Evolutionary conservation across 1,284 basidiomycete species (phyloP).

Genomic region (Grifola frondosa): DNA sequence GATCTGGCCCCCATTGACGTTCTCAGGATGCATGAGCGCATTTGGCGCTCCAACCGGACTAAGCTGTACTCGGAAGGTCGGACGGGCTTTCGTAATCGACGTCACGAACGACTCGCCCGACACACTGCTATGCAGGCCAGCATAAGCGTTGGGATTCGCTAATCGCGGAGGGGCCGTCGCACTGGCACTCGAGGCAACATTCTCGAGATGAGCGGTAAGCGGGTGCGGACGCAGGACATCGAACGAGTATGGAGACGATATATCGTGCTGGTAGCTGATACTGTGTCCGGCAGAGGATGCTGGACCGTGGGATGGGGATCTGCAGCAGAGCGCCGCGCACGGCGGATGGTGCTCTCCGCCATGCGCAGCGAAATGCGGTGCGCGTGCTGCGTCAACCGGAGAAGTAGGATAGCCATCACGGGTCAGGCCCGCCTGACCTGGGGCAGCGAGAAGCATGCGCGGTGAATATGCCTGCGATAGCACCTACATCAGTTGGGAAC

Average conservation of each 20-base stretch:
- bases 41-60: neutral
- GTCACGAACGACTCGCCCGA: neutral
- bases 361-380: no score
- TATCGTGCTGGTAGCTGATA: neutral
- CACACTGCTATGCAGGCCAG: neutral
- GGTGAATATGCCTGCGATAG: no score
- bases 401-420: no score
- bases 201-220: slow-evolving; percentile 18
- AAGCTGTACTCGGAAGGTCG: slow-evolving; percentile 11
- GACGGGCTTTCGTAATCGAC: slow-evolving; percentile 10
- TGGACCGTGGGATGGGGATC: no score
- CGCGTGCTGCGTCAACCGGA: no score
- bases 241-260: slow-evolving; percentile 10
- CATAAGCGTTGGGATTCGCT: neutral
- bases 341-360: no score
- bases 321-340: no score
- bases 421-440: no score
- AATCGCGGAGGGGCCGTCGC: slow-evolving; percentile 11
- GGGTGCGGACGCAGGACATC: slow-evolving; percentile 18
- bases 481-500: no score
- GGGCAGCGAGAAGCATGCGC: no score
- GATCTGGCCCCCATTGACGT: neutral
- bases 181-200: slow-evolving; percentile 14
- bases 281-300: no score
- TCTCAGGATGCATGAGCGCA: neutral